These are phyloP conservation scores for Pseudotsuga menziesii DNA, from an alignment of 75 land plant genomes.

Conservation along the genomic window DNA sequence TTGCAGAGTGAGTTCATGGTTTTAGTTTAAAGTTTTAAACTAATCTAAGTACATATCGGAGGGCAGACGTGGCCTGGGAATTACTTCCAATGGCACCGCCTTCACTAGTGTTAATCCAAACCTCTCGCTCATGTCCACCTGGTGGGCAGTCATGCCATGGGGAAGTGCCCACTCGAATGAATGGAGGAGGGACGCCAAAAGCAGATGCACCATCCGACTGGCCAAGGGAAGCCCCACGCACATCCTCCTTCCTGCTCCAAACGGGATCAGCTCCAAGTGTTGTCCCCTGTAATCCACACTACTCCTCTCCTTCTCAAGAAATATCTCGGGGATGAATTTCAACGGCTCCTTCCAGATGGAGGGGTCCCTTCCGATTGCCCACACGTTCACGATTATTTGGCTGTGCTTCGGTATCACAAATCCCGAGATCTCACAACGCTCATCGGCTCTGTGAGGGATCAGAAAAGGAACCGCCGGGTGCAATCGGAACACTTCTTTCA, in stretches of 20 bases:
- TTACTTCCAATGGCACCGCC: constrained; percentile 9
- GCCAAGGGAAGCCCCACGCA: constrained; percentile 18
- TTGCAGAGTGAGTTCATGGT: no score
- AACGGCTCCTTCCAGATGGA: constrained; percentile 4
- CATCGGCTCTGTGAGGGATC: background rate
- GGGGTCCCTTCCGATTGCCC: constrained; percentile 22
- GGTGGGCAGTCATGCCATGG: constrained; percentile 2
- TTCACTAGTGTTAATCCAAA: constrained; percentile 15
- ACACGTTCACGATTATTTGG: constrained; percentile 10
- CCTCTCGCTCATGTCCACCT: constrained; percentile 21
- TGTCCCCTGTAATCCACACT: constrained; percentile 22
- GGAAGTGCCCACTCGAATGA: constrained; percentile 20
- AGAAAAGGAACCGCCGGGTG: no score
- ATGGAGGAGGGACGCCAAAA: constrained; percentile 12
- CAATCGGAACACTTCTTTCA: no score
- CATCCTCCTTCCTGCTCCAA: constrained; percentile 26
- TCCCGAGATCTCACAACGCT: constrained; percentile 11
- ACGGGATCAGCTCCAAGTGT: constrained; percentile 27
- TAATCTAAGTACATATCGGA: background rate
- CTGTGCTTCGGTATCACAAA: constrained; percentile 13
- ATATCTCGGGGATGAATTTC: constrained; percentile 19
- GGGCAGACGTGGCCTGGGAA: constrained; percentile 20
- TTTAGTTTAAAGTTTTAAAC: no score
- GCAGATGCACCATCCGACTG: constrained; percentile 5
- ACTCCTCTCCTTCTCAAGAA: constrained; percentile 1